phyloP scores from a whole-genome alignment of 257 asterid species.

The Ophiorrhiza pumila region DNA sequence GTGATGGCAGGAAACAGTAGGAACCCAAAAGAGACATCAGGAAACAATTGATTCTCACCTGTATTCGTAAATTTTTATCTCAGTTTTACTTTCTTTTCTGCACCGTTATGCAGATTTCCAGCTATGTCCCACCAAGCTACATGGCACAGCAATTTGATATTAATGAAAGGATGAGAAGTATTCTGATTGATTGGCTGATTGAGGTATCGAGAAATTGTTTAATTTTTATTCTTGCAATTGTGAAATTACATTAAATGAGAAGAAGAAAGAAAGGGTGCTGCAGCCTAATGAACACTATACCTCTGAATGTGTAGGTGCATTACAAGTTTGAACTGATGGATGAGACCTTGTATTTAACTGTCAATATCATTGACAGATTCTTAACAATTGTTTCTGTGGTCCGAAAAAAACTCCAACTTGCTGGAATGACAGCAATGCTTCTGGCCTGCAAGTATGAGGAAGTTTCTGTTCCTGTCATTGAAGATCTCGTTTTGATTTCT shows the following conservation, averaged over 20 bases:
- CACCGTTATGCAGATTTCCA: slow-evolving; percentile 36
- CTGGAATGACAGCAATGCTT: slow-evolving; percentile 88
- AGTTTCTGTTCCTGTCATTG: slow-evolving; percentile 91
- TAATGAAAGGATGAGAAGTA: slow-evolving; percentile 85
- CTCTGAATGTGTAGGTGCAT: slow-evolving; percentile 53
- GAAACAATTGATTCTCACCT: background rate
- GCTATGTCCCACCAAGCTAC: slow-evolving; percentile 57
- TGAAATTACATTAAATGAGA: background rate
- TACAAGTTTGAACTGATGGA: slow-evolving; percentile 97
- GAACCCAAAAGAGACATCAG: background rate
- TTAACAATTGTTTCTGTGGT: slow-evolving; percentile 52
- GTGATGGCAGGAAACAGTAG: background rate
- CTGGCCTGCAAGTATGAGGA: slow-evolving; percentile 97
- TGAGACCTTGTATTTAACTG: slow-evolving; percentile 77
- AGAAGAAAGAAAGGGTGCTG: background rate
- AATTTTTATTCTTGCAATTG: background rate
- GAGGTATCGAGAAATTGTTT: slow-evolving; percentile 48
- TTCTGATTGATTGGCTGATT: slow-evolving; percentile 91
- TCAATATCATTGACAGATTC: slow-evolving; percentile 84
- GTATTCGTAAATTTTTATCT: background rate
- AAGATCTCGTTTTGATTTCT: slow-evolving; percentile 79
- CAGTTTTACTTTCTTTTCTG: background rate
- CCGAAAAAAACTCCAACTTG: slow-evolving; percentile 86
- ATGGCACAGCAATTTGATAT: slow-evolving; percentile 69
- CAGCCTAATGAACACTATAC: slow-evolving; percentile 3